Evolutionary conservation across 2,329 filamentous ascomycete species (phyloP), one percentile per base, ranked within the genome.

Genomic region (Fusarium sp.): DNA sequence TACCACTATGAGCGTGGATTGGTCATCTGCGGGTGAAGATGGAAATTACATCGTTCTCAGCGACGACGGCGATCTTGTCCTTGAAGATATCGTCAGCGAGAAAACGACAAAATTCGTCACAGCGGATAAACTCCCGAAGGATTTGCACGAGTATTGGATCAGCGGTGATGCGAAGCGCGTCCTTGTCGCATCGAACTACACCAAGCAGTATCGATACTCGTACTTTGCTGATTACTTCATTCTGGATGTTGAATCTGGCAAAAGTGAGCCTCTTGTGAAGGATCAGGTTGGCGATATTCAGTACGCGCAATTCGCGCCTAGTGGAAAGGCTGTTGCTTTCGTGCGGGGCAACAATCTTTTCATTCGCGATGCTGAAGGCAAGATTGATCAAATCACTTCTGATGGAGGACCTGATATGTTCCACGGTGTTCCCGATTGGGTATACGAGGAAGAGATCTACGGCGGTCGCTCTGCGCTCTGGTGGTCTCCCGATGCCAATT

Each of bases 401-500:
- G 85, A 91, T 70, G 90, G 89, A 14, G 85, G 88, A 0, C 86
- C 88, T 0, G 88, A 91, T 75, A 80, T 86, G 71, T 93, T 91
- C 80, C 87, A 91, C 64, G 89, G 84, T 7, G 85, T 91, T 2
- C 89, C 89, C 0, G 90, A 91, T 74, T 92, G 95, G 95, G 95
- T 98, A 0, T 97, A 97, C 74, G 93, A 96, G 78, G 84, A 86
- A 64, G 81, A 83, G 61, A 79, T 83, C 6, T 92, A 97, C 69
- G 81, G 85, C 7, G 89, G 87, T 3, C 92, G 93, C 71, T 93
- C 88, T 65, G 93, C 93, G 3, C 93, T 95, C 1, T 98, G 95
- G 95, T 98, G 94, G 93, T 95, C 93, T 18, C 88, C 91, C 27
- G 94, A 96, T 79, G 94, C 94, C 41, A 91, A 93, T 75, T 97